Conservation (phyloP, 768 basidiomycete species). For the Lactarius akahatsu region DNA sequence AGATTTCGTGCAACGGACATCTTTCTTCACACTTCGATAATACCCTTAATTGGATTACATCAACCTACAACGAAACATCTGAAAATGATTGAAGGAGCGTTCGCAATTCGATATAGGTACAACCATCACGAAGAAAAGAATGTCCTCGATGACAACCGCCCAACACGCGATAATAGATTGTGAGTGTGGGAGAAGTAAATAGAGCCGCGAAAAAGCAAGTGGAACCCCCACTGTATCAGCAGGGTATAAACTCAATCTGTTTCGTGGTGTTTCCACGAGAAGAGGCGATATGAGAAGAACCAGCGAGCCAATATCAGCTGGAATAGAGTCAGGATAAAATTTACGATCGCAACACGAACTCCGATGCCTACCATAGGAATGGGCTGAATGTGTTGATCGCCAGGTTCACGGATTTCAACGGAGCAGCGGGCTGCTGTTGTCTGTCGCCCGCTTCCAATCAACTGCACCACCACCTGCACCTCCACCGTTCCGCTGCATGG, state of each 20-base stretch:
- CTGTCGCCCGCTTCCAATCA: constrained; percentile 16
- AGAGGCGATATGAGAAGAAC: not conserved
- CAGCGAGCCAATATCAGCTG: not conserved
- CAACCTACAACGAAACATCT: not conserved
- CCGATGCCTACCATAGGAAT: not conserved
- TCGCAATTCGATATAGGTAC: constrained; percentile 2
- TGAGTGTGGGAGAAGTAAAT: not conserved
- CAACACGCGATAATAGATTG: not conserved
- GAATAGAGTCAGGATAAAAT: not conserved
- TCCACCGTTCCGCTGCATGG: not conserved
- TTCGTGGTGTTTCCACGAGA: not conserved
- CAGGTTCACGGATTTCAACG: not conserved
- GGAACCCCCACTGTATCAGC: not conserved
- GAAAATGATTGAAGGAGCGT: not conserved
- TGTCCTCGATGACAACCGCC: not conserved
- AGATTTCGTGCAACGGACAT: not conserved
- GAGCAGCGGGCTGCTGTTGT: not conserved
- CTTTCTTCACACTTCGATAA: not conserved
- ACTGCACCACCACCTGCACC: not conserved
- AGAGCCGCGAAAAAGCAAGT: not conserved
- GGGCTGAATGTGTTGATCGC: not conserved
- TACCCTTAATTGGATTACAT: not conserved
- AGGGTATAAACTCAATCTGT: not conserved
- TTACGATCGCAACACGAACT: not conserved
- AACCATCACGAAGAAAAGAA: constrained; percentile 4